Conservation (phyloP, 331 rosid genomes). For the Malus hybrid region DNA sequence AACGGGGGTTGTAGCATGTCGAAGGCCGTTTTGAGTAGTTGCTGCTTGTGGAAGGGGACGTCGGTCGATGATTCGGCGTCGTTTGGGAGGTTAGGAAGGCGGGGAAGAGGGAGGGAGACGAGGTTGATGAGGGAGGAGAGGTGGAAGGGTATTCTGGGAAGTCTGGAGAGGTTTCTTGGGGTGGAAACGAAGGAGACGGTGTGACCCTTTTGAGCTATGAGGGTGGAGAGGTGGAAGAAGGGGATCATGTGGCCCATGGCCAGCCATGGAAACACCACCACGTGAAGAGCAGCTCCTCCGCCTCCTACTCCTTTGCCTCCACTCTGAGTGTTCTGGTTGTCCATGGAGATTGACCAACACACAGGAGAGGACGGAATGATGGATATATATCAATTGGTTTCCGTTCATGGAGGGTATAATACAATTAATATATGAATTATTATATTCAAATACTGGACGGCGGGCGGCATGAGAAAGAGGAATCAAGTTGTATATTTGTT, state of each 20-base stretch:
- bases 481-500: no score
- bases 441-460: no score
- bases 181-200: conserved; percentile 32
- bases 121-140: conserved; percentile 27
- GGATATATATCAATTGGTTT: no score
- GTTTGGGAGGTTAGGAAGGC: conserved; percentile 16
- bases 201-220: conserved; percentile 32
- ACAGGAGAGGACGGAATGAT: no score
- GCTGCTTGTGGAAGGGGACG: conserved; percentile 30
- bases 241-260: conserved; percentile 51
- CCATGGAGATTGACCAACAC: neutral
- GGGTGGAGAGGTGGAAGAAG: conserved; percentile 27
- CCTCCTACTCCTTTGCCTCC: neutral
- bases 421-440: no score
- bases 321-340: neutral
- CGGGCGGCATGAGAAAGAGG: no score
- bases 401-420: no score
- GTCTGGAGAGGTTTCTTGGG: conserved; percentile 21
- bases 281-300: conserved; percentile 9
- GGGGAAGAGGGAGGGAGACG: conserved; percentile 24
- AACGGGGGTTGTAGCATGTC: conserved; percentile 26
- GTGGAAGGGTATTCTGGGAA: conserved; percentile 29
- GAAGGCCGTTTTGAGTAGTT: conserved; percentile 35
- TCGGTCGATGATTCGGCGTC: conserved; percentile 38
- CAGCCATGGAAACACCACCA: conserved; percentile 44